These are phyloP conservation scores for Trichoderma guizhouense DNA, from an alignment of 2,329 filamentous ascomycete genomes.

Conservation along the genomic window DNA sequence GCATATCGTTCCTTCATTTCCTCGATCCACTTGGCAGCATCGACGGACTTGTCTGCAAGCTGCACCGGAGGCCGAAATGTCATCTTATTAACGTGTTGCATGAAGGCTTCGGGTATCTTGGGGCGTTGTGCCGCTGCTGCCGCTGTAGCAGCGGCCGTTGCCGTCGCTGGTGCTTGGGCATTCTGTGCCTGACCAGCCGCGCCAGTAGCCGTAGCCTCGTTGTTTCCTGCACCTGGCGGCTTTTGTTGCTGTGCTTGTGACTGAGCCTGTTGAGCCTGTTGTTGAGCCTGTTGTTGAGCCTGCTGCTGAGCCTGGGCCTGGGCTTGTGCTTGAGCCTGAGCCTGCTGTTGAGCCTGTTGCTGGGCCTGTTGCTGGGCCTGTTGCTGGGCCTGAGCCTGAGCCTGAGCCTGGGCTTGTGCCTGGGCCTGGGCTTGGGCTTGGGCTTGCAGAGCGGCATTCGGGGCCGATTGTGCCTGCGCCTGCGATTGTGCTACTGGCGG, in stretches of 20 bases:
- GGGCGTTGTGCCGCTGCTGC: constrained; percentile 23
- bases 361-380: constrained; percentile 27
- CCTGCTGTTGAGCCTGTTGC: constrained; percentile 24
- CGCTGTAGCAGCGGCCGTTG: constrained; percentile 21
- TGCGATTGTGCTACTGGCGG: constrained; percentile 17
- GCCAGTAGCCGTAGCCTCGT: constrained; percentile 12
- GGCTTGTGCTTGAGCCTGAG: constrained; percentile 21
- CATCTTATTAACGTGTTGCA: constrained; percentile 47
- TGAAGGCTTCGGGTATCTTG: constrained; percentile 43
- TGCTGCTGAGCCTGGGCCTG: constrained; percentile 21
- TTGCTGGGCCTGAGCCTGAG: constrained; percentile 23
- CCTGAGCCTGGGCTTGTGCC: constrained; percentile 27
- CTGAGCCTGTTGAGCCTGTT: constrained; percentile 23
- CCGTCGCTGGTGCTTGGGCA: constrained; percentile 19
- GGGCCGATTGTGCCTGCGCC: not conserved
- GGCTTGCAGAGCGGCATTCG: not conserved
- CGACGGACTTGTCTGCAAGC: constrained; percentile 41
- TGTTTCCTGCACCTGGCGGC: not conserved
- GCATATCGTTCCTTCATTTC: constrained; percentile 47
- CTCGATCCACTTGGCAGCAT: constrained; percentile 48
- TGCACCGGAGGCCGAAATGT: constrained; percentile 43
- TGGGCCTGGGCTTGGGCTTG: constrained; percentile 22
- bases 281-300: constrained; percentile 3
- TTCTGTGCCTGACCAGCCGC: constrained; percentile 24
- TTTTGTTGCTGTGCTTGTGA: constrained; percentile 21